Conservation (phyloP, 164 flowering plant genomes). For the Berberis vulgaris region DNA sequence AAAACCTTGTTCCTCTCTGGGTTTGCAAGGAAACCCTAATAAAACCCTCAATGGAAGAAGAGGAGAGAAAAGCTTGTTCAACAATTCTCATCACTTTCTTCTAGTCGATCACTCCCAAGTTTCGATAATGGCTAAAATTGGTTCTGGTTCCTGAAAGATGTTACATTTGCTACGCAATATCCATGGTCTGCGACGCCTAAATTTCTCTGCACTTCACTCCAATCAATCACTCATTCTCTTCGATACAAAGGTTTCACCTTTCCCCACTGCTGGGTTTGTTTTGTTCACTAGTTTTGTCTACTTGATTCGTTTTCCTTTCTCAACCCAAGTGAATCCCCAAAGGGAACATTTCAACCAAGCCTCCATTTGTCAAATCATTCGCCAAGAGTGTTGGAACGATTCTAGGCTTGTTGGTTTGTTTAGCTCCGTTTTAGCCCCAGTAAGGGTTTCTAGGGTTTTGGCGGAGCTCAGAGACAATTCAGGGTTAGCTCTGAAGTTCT, state of each 20-base stretch:
- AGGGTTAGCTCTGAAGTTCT: slow-evolving; percentile 43
- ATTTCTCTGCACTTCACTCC: slow-evolving; percentile 6
- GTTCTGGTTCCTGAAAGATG: slow-evolving; percentile 22
- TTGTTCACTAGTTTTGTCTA: slow-evolving; percentile 31
- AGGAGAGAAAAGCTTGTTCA: no score
- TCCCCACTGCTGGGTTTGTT: slow-evolving; percentile 12
- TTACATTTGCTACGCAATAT: slow-evolving; percentile 30
- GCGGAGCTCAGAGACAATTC: slow-evolving; percentile 41
- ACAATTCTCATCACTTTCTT: no score
- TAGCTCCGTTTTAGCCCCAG: slow-evolving; percentile 42
- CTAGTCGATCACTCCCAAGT: no score
- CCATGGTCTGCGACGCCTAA: slow-evolving; percentile 16
- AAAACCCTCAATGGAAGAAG: no score
- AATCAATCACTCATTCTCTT: background rate
- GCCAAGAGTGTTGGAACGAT: slow-evolving; percentile 47
- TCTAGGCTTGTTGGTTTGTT: slow-evolving; percentile 27
- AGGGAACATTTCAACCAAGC: slow-evolving; percentile 22
- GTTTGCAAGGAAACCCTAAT: no score
- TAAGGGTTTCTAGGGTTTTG: slow-evolving; percentile 42
- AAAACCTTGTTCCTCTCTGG: no score
- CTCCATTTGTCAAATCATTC: slow-evolving; percentile 27
- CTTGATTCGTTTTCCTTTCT: slow-evolving; percentile 24
- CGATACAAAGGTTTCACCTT: slow-evolving; percentile 6
- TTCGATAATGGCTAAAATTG: slow-evolving; percentile 8
- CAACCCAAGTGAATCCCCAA: slow-evolving; percentile 12